These are phyloP conservation scores for Calonectria pseudoreteaudii DNA, from an alignment of 2,329 filamentous ascomycete genomes.

Conservation along the genomic window DNA sequence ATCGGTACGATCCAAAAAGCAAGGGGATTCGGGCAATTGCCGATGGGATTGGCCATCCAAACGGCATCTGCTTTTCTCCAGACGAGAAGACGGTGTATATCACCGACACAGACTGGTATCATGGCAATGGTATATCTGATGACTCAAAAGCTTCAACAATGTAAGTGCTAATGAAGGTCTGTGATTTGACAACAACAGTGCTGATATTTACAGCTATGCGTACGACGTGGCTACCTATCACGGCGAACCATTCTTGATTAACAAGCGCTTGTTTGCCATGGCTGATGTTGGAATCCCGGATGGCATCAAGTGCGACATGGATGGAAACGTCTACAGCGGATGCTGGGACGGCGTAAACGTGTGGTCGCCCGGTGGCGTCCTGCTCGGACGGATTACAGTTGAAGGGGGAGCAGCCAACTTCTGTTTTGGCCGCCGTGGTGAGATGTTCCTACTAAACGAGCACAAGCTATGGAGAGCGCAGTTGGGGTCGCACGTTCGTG, in stretches of 20 bases:
- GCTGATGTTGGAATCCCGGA: constrained; percentile 60
- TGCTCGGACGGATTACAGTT: constrained; percentile 59
- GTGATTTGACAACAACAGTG: no score
- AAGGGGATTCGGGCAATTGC: constrained; percentile 56
- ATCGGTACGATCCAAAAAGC: constrained; percentile 55
- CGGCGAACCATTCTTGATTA: constrained; percentile 55
- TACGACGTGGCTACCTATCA: constrained; percentile 46
- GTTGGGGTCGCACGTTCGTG: constrained; percentile 23
- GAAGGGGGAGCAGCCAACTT: constrained; percentile 59
- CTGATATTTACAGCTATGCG: neutral
- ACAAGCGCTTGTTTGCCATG: constrained; percentile 63
- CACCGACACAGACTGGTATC: constrained; percentile 52
- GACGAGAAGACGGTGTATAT: constrained; percentile 57
- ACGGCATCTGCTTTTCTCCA: constrained; percentile 57
- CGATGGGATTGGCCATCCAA: constrained; percentile 58
- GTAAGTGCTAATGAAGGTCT: neutral
- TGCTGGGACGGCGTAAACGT: constrained; percentile 62
- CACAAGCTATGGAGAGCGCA: constrained; percentile 53
- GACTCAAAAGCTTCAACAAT: neutral
- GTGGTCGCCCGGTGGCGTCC: constrained; percentile 58
- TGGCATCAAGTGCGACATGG: constrained; percentile 59
- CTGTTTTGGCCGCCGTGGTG: constrained; percentile 57
- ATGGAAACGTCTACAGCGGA: constrained; percentile 62
- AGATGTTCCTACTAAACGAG: constrained; percentile 62
- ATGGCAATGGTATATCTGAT: constrained; percentile 40